Evolutionary conservation across 257 asterid genomes (phyloP).

Genomic region (Sherardia arvensis): DNA sequence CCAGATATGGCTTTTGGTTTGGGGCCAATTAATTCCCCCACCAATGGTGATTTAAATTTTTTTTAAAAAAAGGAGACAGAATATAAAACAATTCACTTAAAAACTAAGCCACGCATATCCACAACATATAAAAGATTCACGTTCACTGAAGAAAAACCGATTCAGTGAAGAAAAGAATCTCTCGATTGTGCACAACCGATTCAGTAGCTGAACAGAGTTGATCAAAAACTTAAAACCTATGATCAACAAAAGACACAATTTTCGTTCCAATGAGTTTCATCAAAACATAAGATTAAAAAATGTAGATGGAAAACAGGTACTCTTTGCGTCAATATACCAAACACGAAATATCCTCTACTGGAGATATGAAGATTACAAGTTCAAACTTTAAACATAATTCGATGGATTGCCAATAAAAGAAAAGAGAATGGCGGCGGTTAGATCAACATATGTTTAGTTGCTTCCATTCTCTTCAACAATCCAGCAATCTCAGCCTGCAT

Average conservation of each 20-base stretch:
- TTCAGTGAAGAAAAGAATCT: too few species aligned
- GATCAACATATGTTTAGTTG: slow-evolving; percentile 64
- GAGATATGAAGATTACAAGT: slow-evolving; percentile 1
- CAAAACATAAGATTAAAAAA: neutral
- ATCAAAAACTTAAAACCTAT: too few species aligned
- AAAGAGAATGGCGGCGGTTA: slow-evolving; percentile 10
- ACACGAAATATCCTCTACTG: neutral
- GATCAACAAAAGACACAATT: neutral
- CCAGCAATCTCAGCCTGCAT: slow-evolving; percentile 87
- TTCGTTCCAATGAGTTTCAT: neutral
- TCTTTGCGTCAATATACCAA: neutral
- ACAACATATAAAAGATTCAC: too few species aligned
- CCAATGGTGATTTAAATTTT: too few species aligned
- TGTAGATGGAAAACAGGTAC: neutral
- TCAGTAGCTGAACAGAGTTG: too few species aligned
- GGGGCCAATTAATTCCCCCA: too few species aligned
- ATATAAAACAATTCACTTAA: too few species aligned
- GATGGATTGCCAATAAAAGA: neutral
- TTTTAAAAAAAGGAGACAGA: too few species aligned
- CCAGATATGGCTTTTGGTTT: too few species aligned
- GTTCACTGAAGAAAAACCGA: too few species aligned
- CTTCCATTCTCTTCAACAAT: slow-evolving; percentile 86
- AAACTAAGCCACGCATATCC: too few species aligned
- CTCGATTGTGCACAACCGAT: too few species aligned
- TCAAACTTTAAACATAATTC: neutral